Evolutionary conservation across 208 protist species (phyloP).

Genomic region (Leishmania arabica): DNA sequence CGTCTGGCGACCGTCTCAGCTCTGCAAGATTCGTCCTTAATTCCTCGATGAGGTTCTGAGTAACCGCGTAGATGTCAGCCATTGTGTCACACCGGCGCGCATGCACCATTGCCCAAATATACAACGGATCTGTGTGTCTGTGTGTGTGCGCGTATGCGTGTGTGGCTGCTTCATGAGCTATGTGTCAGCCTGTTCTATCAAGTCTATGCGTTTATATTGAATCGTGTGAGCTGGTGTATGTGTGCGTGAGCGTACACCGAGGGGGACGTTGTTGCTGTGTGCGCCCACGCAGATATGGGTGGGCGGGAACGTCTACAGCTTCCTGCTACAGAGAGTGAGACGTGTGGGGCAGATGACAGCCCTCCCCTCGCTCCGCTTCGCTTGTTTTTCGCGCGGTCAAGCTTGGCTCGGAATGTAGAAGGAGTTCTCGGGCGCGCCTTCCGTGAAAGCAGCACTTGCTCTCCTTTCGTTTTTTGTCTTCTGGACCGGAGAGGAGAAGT

Average conservation of each 20-base stretch:
- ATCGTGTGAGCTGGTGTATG: background rate
- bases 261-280: background rate
- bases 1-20: slow-evolving; percentile 3
- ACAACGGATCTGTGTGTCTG: background rate
- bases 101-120: too few relatives aligned
- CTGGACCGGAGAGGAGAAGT: background rate
- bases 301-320: background rate
- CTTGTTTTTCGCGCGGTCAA: background rate
- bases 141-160: background rate
- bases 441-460: too few relatives aligned
- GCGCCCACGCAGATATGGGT: background rate
- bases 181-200: background rate
- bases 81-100: background rate
- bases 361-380: background rate
- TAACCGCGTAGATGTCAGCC: slow-evolving; percentile 10
- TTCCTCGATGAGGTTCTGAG: slow-evolving; percentile 8
- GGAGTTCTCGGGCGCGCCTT: background rate
- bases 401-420: background rate
- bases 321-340: background rate
- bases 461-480: background rate
- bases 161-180: background rate
- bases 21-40: slow-evolving; percentile 10
- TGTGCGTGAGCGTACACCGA: background rate
- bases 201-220: background rate
- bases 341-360: background rate